Percentiles rank a stretch among this genome's conserved stretches.
phyloP scores from a whole-genome alignment of 805 yeast genomes.

The Candida saitoana region DNA sequence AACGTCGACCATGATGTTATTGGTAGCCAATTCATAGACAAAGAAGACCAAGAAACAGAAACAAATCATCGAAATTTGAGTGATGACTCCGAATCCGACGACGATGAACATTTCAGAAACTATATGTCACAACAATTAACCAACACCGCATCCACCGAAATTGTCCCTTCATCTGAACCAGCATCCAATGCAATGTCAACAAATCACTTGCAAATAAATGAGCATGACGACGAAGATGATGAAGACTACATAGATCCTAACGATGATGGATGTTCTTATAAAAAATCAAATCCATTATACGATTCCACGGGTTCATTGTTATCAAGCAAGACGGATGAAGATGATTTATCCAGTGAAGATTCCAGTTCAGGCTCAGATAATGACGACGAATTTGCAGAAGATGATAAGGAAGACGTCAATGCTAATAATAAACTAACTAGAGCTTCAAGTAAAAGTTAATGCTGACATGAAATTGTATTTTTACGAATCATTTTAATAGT shows the following conservation, averaged over 20 bases:
- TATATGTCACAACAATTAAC: constrained; percentile 76
- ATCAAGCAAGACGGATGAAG: constrained; percentile 15
- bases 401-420: constrained; percentile 21
- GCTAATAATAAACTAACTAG: constrained; percentile 31
- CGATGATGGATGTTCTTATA: constrained; percentile 75
- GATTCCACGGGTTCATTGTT: constrained; percentile 33
- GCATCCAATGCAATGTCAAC: constrained; percentile 45
- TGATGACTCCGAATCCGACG: constrained; percentile 35
- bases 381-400: constrained; percentile 31
- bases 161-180: constrained; percentile 23
- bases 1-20: constrained; percentile 24
- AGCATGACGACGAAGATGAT: constrained; percentile 39
- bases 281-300: constrained; percentile 60
- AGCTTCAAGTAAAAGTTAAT: constrained; percentile 37
- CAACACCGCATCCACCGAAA: constrained; percentile 40
- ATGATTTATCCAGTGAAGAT: constrained; percentile 27
- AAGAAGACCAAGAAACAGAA: constrained; percentile 27
- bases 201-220: constrained; percentile 20
- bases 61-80: constrained; percentile 14
- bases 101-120: constrained; percentile 58
- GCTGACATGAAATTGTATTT: constrained; percentile 5
- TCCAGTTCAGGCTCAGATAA: constrained; percentile 28
- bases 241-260: constrained; percentile 78
- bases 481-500: constrained; percentile 5
- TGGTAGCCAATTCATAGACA: constrained; percentile 23